Evolutionary conservation across 192 early-diverging fungal genomes (phyloP), one percentile per base, ranked within the genome.

Genomic region (Entomortierella lignicola): DNA sequence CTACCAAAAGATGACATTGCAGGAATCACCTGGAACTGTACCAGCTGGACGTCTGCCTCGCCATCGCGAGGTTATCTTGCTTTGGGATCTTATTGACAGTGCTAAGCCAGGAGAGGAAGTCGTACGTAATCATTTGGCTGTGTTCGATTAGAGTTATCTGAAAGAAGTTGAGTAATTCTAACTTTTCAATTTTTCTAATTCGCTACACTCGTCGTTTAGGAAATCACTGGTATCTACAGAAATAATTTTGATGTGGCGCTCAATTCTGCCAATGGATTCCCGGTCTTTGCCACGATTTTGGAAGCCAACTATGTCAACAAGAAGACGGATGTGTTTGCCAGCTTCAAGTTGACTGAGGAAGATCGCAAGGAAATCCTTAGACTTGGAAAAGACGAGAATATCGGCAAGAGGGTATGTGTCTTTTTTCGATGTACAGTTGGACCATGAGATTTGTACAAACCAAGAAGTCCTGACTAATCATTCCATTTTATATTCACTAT

Each of bases 31-130:
- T 25, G 98, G 98, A 2, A 93, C 95, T 0, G 96, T 99, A 15
- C 96, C 95, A 1, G 91, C 96, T 0, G 98, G 98, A 72, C 92
- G 96, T 52, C 83, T 99, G 55, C 98, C 98, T 31, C 93, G 98
- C 30, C 91, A 92, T 77, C 92, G 96, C 56, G 98, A 98, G 42
- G 92, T 99, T 7, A 93, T 99, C 51, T 85, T 95, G 61, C 85
- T 99, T 30, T 95, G 96, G 92, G 97, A 99, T 82, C 85, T 99
- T 63, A 97, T 99, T 57, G 97, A 99, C 81, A 91, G 89, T 59
- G 96, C 94, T 34, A 91, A 95, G 63, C 97, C 97, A 42, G 97
- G 97, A 61, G 98, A 99, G 79, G 95, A 97, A 81, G 91, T 99
- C 51, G 93, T 92, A 83, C 37, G 84, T 55, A 26, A 3, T 10